Evolutionary conservation across 192 early-diverging fungal genomes (phyloP), one percentile per base, ranked within the genome.

Genomic region (Obelidium mucronatum): DNA sequence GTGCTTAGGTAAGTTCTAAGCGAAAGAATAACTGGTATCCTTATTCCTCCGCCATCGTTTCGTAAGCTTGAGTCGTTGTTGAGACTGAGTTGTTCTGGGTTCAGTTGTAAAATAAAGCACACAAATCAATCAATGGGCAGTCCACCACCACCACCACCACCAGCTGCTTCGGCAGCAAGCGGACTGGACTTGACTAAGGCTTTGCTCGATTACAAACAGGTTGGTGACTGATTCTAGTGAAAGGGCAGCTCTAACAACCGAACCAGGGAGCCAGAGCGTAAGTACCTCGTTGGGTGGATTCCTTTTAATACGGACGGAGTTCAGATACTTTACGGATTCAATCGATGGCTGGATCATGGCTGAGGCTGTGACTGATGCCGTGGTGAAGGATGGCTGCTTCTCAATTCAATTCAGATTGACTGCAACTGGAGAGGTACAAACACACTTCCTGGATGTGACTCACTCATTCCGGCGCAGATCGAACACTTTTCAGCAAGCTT

Each of bases 331-430:
- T 78, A 85, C 86, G 65, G 93, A 98, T 74, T 86, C 89, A 1
- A 85, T 89, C 48, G 92, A 95, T 56, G 96, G 91, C 24, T 98
- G 94, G 94, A 82, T 92, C 63, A 88, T 92, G 65, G 95, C 87
- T 44, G 72, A 74, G 31, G 72, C 60, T 8, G 40, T 42, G 0
- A 4, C 35, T 22, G 72, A 74, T 54, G 11, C 72, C 19, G 51
- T 31, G 17, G 34, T 59, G 2, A 8, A 35, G 3, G 26, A 37
- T 6, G 6, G 19, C 22, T 34, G n/a, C 36, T 17, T 33, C 3
- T 15, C 3, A 19, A 4, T 37, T 33, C 19, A 17, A 31, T 60
- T 59, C 13, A 22, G 8, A 34, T 5, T 70, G 24, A 6, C n/a
- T n/a, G n/a, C 53, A 15, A 33, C 17, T 51, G 48, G 2, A 33